Conservation (phyloP, 805 yeast genomes). For the Suhomyces canberraensis region DNA sequence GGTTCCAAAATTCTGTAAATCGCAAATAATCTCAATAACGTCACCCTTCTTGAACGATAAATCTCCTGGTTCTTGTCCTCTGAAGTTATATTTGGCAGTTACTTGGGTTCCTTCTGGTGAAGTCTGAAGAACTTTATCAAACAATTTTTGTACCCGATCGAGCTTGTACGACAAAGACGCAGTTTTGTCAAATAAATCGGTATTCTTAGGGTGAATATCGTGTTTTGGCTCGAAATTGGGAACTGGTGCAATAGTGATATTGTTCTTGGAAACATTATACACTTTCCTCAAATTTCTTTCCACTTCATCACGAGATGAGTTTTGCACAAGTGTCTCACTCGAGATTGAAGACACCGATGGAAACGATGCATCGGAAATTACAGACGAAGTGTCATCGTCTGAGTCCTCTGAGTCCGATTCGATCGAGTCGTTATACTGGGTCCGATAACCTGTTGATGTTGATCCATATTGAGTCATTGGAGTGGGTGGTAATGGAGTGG, state of each 20-base stretch:
- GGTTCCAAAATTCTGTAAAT: slow-evolving; percentile 24
- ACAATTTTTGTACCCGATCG: slow-evolving; percentile 21
- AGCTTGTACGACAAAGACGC: slow-evolving; percentile 26
- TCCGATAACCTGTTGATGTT: too few relatives aligned
- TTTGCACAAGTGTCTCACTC: slow-evolving; percentile 12
- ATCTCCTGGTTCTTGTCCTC: slow-evolving; percentile 36
- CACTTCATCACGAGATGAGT: slow-evolving; percentile 15
- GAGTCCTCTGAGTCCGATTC: slow-evolving; percentile 10
- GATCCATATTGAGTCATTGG: background rate
- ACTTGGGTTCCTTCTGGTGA: slow-evolving; percentile 2
- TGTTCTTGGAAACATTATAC: slow-evolving; percentile 35
- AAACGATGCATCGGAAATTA: slow-evolving; percentile 10
- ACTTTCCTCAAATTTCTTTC: slow-evolving; percentile 21
- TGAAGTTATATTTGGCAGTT: slow-evolving; percentile 22
- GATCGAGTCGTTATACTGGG: slow-evolving; percentile 1
- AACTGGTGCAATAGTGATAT: slow-evolving; percentile 30
- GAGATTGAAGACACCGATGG: slow-evolving; percentile 16
- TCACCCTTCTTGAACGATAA: slow-evolving; percentile 35
- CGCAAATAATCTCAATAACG: slow-evolving; percentile 28
- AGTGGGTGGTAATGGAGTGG: slow-evolving; percentile 4
- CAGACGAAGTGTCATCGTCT: slow-evolving; percentile 11
- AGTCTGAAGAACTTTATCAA: slow-evolving; percentile 14
- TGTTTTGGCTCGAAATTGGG: slow-evolving; percentile 7
- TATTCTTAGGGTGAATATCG: slow-evolving; percentile 7
- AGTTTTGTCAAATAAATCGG: slow-evolving; percentile 13